Evolutionary conservation across 1,284 basidiomycete species (phyloP), one percentile per base, ranked within the genome.

Genomic region (Somion occarium): DNA sequence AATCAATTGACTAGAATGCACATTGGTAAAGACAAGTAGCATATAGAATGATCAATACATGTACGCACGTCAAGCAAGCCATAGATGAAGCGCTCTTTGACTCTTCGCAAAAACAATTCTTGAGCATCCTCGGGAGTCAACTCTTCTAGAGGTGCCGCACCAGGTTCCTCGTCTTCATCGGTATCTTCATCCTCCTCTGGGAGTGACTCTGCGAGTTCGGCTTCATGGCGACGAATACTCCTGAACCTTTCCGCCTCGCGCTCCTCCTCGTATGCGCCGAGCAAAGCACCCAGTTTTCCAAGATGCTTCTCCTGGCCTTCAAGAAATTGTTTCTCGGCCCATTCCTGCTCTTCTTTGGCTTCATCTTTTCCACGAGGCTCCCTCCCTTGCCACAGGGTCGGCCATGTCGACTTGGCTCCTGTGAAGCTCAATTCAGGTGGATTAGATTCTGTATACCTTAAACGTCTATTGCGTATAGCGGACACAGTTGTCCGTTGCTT

Each of bases 251-350:
- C 82, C 0, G 76, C 79, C 62, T 81, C 81, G 53, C 88, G 73
- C 62, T 89, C 88, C 59, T 87, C 87, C 58, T 88, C 88, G 57
- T 87, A 89, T 4, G 74, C 79, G 2, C 76, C 80, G 4, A 91
- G 67, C 11, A 91, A 69, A 12, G 66, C 63, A 0, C 81, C 88
- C 5, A 91, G 67, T 56, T 86, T 88, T 37, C 85, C 85, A 15
- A 91, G 76, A 56, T 84, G 78, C 51, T 80, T 79, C 39, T 68
- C 72, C 7, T 49, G 20, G 1, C 86, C 85, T 34, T 71, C 70
- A 54, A 90, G 60, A 61, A 91, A 91, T 19, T 73, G 70, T 18
- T 66, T 72, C 47, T 81, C 71, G 2, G 70, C 86, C 88, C 88
- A 91, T 27, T 70, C 69, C 55, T 72, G 77, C 65, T 91, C 88